These are phyloP conservation scores for Bullera alba DNA, from an alignment of 768 basidiomycete species.

Conservation along the genomic window DNA sequence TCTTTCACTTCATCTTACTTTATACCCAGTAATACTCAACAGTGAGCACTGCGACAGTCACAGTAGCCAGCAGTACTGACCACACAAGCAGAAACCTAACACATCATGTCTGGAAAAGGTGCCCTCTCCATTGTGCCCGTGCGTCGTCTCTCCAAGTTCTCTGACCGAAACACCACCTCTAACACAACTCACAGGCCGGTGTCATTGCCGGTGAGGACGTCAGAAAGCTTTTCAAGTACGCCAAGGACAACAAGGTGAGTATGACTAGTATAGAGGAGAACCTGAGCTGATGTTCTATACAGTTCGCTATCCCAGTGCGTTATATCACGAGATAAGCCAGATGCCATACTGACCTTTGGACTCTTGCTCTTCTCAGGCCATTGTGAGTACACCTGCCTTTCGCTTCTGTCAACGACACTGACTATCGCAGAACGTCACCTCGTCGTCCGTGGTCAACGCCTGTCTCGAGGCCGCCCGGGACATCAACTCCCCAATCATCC, in stretches of 20 bases:
- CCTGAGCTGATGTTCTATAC: background rate
- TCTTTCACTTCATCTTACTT: too few relatives aligned
- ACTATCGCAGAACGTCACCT: slow-evolving; percentile 75
- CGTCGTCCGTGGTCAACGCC: slow-evolving; percentile 89
- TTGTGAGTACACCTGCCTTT: slow-evolving; percentile 14
- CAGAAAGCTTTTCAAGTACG: slow-evolving; percentile 91
- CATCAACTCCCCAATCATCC: slow-evolving; percentile 92
- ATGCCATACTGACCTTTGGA: background rate
- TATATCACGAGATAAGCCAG: background rate
- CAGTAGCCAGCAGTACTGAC: background rate
- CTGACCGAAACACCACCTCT: background rate
- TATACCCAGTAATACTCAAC: too few relatives aligned
- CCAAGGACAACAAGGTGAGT: slow-evolving; percentile 73
- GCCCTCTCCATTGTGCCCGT: slow-evolving; percentile 47
- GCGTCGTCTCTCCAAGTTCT: slow-evolving; percentile 5
- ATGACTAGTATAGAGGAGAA: background rate
- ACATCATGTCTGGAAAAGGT: slow-evolving; percentile 23
- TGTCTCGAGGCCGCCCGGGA: slow-evolving; percentile 94
- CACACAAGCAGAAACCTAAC: background rate
- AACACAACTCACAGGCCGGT: slow-evolving; percentile 58
- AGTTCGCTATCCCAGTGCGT: slow-evolving; percentile 51
- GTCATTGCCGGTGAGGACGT: slow-evolving; percentile 93
- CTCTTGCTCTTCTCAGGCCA: slow-evolving; percentile 13
- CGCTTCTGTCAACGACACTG: slow-evolving; percentile 8
- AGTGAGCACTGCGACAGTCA: too few relatives aligned